Conservation (phyloP, 139 green algal genomes). For the Penium margaritaceum region DNA sequence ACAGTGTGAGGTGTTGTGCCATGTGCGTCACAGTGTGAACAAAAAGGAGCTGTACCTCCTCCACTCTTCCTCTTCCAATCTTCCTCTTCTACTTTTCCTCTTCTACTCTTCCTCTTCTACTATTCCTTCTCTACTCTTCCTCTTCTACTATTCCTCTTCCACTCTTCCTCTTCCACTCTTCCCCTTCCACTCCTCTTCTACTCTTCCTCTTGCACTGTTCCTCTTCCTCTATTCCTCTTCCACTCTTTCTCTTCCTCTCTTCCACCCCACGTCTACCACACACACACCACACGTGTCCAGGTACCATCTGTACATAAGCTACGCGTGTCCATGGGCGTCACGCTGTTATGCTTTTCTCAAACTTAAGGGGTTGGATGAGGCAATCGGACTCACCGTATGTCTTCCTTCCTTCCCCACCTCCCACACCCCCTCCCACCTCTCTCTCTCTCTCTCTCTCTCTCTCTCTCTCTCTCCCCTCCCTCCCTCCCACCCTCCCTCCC, state of each 20-base stretch:
- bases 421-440: too few relatives aligned
- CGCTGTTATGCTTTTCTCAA: slow-evolving; percentile 48
- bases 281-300: slow-evolving; percentile 49
- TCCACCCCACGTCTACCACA: too few relatives aligned
- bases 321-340: slow-evolving; percentile 88
- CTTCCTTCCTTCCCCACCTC: too few relatives aligned
- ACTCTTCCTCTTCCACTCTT: neutral
- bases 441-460: too few relatives aligned
- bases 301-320: slow-evolving; percentile 89
- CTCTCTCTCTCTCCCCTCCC: too few relatives aligned
- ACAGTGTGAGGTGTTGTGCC: too few relatives aligned
- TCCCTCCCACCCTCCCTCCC: too few relatives aligned
- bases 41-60: neutral
- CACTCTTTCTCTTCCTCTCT: neutral
- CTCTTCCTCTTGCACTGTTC: neutral
- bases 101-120: neutral
- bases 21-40: too few relatives aligned
- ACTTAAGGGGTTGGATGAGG: slow-evolving; percentile 38
- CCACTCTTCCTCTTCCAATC: neutral
- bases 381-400: slow-evolving; percentile 28
- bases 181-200: neutral
- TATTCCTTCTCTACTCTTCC: neutral
- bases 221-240: neutral
- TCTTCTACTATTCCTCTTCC: neutral
- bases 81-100: neutral